These are phyloP conservation scores for Cercis canadensis DNA, from an alignment of 306 rosid genomes.

Conservation along the genomic window DNA sequence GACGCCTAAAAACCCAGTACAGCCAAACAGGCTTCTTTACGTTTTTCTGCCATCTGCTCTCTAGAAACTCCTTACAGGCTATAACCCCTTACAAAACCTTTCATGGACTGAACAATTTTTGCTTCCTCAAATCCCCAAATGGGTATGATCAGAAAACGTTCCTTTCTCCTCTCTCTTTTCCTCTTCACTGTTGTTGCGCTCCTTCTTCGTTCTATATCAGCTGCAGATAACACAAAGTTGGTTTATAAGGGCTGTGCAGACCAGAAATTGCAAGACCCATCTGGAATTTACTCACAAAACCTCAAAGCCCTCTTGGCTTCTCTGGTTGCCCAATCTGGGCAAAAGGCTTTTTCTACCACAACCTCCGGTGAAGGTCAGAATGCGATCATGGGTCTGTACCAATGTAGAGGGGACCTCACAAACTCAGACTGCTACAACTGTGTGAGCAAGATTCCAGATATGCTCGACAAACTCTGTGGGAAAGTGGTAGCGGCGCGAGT, in stretches of 20 bases:
- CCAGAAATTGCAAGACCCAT: slow-evolving; percentile 65
- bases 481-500: slow-evolving; percentile 68
- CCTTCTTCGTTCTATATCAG: slow-evolving; percentile 18
- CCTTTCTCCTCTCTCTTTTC: slow-evolving; percentile 27
- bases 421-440: slow-evolving; percentile 64
- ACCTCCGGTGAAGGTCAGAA: slow-evolving; percentile 57
- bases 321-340: slow-evolving; percentile 53
- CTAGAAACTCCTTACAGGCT: slow-evolving; percentile 10
- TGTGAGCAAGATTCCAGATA: slow-evolving; percentile 52
- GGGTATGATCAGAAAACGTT: slow-evolving; percentile 41
- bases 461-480: slow-evolving; percentile 59
- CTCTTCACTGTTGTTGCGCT: background rate
- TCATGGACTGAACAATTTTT: slow-evolving; percentile 22
- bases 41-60: background rate
- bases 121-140: slow-evolving; percentile 39
- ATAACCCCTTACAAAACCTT: background rate
- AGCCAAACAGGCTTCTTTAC: background rate
- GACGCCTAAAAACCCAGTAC: too few relatives aligned
- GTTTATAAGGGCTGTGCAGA: slow-evolving; percentile 79
- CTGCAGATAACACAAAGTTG: slow-evolving; percentile 55
- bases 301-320: slow-evolving; percentile 59
- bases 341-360: slow-evolving; percentile 62
- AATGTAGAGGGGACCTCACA: slow-evolving; percentile 92
- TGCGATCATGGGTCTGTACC: slow-evolving; percentile 62
- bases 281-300: slow-evolving; percentile 51